Base-by-base conservation (phyloP, 1,139 yeast species). In the Meyerozyma elateridarum region DNA sequence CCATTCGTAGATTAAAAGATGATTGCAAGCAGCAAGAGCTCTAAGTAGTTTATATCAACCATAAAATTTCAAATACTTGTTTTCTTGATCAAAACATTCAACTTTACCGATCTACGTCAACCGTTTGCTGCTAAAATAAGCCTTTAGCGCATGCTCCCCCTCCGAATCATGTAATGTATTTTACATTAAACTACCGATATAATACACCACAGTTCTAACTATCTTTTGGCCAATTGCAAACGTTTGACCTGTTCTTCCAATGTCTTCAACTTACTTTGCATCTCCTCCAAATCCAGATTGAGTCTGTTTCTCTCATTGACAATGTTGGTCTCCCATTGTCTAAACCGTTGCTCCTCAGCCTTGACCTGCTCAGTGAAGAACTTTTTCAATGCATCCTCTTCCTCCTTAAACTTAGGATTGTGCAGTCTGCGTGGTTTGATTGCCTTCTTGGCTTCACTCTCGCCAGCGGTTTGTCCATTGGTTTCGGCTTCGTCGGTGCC, bases 361-460 rank as follows among this genome's bases (percentile, higher is more conserved):
- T 89, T 88, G 41, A 93, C 96, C 64, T 91, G 97, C 56, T 89
- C 97, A n/a, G 97, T 91, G 62, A 91, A 91, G 58, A 85, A 84
- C 61, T 85, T 83, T 73, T 93, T 88, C 55, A 93, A 72, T 20
- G 91, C 84, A 56, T 85, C 94, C 61, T 93, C 98, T 56, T 91
- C 97, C 60, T 91, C 96, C 60, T 87, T 83, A 64, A 85, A 91
- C 61, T 85, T 83, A 36, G 97, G 97, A 59, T 91, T 88, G 51
- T 82, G 87, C 45, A 49, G 69, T 64, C 59, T 70, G 60, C 64
- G 71, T 48, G 64, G 71, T 61, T 78, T 68, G 50, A 62, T 65
- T 5, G 59, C 46, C 45, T 59, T 61, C 44, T 59, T 60, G 29
- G 55, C 45, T 39, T 61, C 68, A 33, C 54, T 52, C 33, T 57